A percentile compares a stretch with the other conserved stretches of the same genome.
Evolutionary conservation across 176 grass and related monocot species (phyloP).

Genomic region (Juncus effusus): DNA sequence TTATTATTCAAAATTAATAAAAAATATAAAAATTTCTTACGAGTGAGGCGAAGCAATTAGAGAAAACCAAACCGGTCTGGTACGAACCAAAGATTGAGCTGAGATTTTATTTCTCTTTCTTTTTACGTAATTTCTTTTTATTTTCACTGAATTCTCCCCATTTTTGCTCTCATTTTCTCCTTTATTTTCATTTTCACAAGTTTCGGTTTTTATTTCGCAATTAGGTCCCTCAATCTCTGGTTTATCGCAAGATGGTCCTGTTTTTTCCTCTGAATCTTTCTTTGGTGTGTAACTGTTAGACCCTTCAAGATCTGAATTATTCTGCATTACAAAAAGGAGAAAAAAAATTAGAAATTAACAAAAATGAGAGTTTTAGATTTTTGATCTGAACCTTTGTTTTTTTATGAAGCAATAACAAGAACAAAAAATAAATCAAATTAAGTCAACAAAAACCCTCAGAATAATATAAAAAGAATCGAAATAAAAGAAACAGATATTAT

Average conservation of each 20-base stretch:
- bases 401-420: too few species aligned
- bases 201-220: slow-evolving; percentile 4
- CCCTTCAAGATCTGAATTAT: slow-evolving; percentile 21
- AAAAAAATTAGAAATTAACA: slow-evolving; percentile 8
- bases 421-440: too few species aligned
- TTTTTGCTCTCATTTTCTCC: slow-evolving; percentile 13
- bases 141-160: slow-evolving; percentile 10
- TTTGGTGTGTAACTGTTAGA: slow-evolving; percentile 22
- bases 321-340: slow-evolving; percentile 11
- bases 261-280: slow-evolving; percentile 10
- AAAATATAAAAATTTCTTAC: slow-evolving; percentile 4
- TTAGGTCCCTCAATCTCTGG: background rate
- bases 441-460: too few species aligned
- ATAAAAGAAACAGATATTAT: too few species aligned
- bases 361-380: background rate
- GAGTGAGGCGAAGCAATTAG: slow-evolving; percentile 17
- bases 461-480: too few species aligned
- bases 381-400: too few species aligned
- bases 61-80: slow-evolving; percentile 27
- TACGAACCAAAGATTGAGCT: slow-evolving; percentile 4
- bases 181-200: background rate
- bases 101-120: slow-evolving; percentile 1
- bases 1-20: background rate
- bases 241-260: slow-evolving; percentile 8
- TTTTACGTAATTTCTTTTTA: slow-evolving; percentile 12